phyloP scores from a whole-genome alignment of 2,329 filamentous ascomycete species.

The Lanzia echinophila region DNA sequence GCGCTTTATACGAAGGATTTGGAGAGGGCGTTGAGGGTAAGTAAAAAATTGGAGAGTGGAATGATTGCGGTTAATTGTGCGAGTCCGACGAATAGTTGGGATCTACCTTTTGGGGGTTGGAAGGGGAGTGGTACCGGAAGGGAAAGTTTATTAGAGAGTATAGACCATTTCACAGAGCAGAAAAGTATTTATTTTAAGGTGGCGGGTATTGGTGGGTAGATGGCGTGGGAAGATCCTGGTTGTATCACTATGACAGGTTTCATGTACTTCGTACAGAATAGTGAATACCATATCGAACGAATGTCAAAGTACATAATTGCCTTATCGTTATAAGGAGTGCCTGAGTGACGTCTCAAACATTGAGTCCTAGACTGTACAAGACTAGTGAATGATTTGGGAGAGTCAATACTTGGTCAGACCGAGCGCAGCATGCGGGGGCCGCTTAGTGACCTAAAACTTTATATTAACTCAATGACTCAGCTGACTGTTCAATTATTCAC shows the following conservation, averaged over 20 bases:
- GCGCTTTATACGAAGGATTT: constrained; percentile 58
- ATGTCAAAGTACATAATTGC: too few species aligned
- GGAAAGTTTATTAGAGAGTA: constrained; percentile 55
- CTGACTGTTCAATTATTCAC: too few species aligned
- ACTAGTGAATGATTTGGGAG: too few species aligned
- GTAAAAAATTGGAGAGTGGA: constrained; percentile 53
- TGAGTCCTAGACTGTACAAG: too few species aligned
- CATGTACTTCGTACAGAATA: background rate
- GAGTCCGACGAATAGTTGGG: constrained; percentile 23
- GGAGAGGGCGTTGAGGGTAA: constrained; percentile 57
- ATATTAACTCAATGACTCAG: too few species aligned
- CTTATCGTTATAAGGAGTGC: too few species aligned
- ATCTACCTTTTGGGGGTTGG: constrained; percentile 58
- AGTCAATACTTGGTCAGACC: too few species aligned
- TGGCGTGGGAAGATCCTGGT: too few species aligned
- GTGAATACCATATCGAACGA: background rate
- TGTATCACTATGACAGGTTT: too few species aligned
- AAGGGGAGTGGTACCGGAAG: constrained; percentile 70
- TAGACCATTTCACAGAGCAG: constrained; percentile 12
- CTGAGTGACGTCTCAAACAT: too few species aligned
- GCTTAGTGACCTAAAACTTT: too few species aligned
- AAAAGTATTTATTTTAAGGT: constrained; percentile 13
- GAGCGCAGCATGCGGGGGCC: too few species aligned
- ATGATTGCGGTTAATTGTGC: constrained; percentile 16
- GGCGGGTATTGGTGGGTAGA: constrained; percentile 5